These are phyloP conservation scores for Silene latifolia DNA, from an alignment of 148 eudicot species.

Conservation along the genomic window DNA sequence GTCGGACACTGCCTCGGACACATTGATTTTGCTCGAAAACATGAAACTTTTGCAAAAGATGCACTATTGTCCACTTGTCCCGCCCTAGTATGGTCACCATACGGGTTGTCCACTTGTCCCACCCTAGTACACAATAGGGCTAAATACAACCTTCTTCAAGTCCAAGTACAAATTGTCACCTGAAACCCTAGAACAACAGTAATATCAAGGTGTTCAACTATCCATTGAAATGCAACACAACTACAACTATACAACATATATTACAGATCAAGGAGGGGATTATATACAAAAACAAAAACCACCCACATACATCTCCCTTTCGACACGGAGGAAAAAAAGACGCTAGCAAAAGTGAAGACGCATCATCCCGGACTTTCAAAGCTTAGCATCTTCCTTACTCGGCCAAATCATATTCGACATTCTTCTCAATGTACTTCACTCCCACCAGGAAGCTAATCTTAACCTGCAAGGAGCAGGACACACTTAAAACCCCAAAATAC, in stretches of 20 bases:
- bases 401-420: slow-evolving; percentile 35
- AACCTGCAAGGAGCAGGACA: slow-evolving; percentile 35
- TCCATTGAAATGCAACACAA: not conserved
- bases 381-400: slow-evolving; percentile 14
- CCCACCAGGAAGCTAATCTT: slow-evolving; percentile 77
- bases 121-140: too few species aligned
- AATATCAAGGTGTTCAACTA: not conserved
- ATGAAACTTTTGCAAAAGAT: too few species aligned
- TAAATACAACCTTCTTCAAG: too few species aligned
- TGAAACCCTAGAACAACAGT: too few species aligned
- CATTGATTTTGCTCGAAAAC: too few species aligned
- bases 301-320: slow-evolving; percentile 3
- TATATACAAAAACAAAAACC: slow-evolving; percentile 11
- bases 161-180: too few species aligned
- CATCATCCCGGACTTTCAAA: not conserved
- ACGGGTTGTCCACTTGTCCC: too few species aligned
- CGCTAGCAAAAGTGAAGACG: not conserved
- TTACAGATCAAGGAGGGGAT: slow-evolving; percentile 2
- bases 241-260: not conserved
- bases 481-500: too few species aligned
- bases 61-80: too few species aligned
- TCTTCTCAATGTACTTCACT: slow-evolving; percentile 69
- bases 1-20: too few species aligned
- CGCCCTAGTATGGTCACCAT: too few species aligned
- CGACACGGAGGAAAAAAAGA: not conserved